Base-by-base conservation (phyloP, 116 monocot species). In the Trichopus zeylanicus region DNA sequence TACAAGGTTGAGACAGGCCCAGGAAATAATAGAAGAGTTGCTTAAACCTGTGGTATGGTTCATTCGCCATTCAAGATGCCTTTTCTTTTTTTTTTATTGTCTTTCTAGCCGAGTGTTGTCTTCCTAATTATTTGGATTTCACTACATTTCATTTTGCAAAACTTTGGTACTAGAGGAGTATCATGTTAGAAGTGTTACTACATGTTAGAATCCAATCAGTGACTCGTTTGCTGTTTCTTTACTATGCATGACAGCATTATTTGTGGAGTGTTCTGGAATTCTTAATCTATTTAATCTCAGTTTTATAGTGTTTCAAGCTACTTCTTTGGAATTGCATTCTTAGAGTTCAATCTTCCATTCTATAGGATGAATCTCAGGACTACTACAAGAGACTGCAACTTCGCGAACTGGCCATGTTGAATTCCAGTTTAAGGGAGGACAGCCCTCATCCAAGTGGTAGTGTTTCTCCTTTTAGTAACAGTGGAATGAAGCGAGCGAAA, bases 281-380 rank as follows among this genome's bases (percentile, higher is more conserved):
- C n/a, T n/a, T n/a, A n/a, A n/a, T n/a, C n/a, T n/a, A n/a, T n/a
- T n/a, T n/a, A n/a, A n/a, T n/a, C n/a, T n/a, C n/a, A n/a, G n/a
- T n/a, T n/a, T n/a, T n/a, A n/a, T n/a, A n/a, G n/a, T n/a, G n/a
- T n/a, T n/a, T n/a, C n/a, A n/a, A n/a, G n/a, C n/a, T n/a, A n/a
- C n/a, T n/a, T n/a, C n/a, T n/a, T n/a, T n/a, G n/a, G n/a, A n/a
- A n/a, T 49, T 4, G 23, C 22, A 24, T 49, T 22, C 49, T 49
- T 49, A 2, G 8, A 9, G 2, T 15, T 15, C 8, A 46, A 16
- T 46, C 8, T 46, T 13, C 21, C 18, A 32, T 7, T 79, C 16
- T 71, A 39, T 60, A 93, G 88, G 92, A 93, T 60, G 92, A 93
- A 58, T 93, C 92, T 18, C 88, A 88, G n/a, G 92, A 93, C 63